phyloP scores from a whole-genome alignment of 495 filamentous ascomycete species.

The Sabuloglossum arenarium region DNA sequence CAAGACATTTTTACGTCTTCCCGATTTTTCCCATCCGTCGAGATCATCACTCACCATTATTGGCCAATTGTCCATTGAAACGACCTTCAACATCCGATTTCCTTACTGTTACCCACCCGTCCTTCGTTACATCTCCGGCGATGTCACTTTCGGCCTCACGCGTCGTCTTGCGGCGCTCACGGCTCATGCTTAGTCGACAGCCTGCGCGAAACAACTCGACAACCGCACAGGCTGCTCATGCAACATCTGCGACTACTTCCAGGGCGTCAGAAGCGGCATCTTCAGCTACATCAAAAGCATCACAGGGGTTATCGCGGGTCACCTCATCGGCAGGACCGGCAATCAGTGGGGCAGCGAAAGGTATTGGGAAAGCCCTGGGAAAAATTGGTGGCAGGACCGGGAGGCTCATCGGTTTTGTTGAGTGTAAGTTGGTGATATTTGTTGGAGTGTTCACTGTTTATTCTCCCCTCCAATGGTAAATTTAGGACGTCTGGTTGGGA shows the following conservation, averaged over 20 bases:
- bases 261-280: conserved; percentile 47
- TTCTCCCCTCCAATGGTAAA: not conserved
- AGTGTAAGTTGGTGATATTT: conserved; percentile 42
- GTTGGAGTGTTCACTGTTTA: not conserved
- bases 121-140: not conserved
- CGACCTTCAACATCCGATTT: not conserved
- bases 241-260: conserved; percentile 31
- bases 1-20: not conserved
- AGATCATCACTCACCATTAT: not conserved
- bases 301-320: conserved; percentile 69
- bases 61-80: not conserved
- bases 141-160: conserved; percentile 4
- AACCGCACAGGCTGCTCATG: conserved; percentile 40
- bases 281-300: conserved; percentile 51
- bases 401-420: conserved; percentile 54
- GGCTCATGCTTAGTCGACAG: not conserved
- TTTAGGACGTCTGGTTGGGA: not conserved
- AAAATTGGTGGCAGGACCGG: conserved; percentile 75
- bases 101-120: not conserved
- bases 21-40: not conserved
- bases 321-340: conserved; percentile 59
- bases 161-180: conserved; percentile 1
- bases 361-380: conserved; percentile 38
- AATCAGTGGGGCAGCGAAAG: conserved; percentile 46
- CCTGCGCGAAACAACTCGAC: conserved; percentile 4